These are phyloP conservation scores for Aspergillus sp. DNA, from an alignment of 2,329 filamentous ascomycete genomes.

Conservation along the genomic window DNA sequence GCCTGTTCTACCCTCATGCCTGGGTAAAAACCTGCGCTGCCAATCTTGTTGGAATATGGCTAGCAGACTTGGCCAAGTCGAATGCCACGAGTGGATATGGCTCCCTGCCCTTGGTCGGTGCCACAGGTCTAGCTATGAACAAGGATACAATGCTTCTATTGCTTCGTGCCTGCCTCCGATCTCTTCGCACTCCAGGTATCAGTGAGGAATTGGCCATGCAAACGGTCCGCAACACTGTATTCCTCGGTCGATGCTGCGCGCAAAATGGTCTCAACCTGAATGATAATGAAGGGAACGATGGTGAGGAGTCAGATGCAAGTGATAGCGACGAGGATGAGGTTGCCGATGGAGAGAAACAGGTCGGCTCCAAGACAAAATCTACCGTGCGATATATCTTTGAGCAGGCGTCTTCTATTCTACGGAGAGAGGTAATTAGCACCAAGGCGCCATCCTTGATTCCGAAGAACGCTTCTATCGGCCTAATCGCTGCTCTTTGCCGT, in stretches of 20 bases:
- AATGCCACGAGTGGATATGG: conserved; percentile 55
- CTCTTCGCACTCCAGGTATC: conserved; percentile 63
- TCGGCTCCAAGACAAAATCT: conserved; percentile 38
- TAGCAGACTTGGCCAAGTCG: conserved; percentile 72
- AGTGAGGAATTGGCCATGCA: conserved; percentile 76
- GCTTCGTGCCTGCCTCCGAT: conserved; percentile 56
- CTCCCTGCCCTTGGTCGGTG: conserved; percentile 64
- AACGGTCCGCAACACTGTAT: conserved; percentile 76
- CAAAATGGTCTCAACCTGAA: conserved; percentile 54
- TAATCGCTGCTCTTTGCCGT: conserved; percentile 68
- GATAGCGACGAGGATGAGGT: conserved; percentile 44
- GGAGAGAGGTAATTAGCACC: conserved; percentile 68
- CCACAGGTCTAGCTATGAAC: conserved; percentile 68
- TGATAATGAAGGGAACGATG: conserved; percentile 42
- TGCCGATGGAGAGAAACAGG: conserved; percentile 34
- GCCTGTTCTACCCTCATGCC: conserved; percentile 69
- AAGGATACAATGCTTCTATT: conserved; percentile 63
- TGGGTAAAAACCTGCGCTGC: conserved; percentile 77
- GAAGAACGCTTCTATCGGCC: conserved; percentile 73
- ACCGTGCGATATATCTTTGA: conserved; percentile 74
- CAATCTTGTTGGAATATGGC: conserved; percentile 71
- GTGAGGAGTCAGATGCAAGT: conserved; percentile 34
- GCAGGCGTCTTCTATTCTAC: conserved; percentile 74
- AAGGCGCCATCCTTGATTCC: conserved; percentile 64
- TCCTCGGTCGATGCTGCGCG: conserved; percentile 68